A percentile compares a stretch with the other conserved stretches of the same genome.
These are phyloP conservation scores for Microsporum canis DNA, from an alignment of 2,329 filamentous ascomycete species.

Conservation along the genomic window DNA sequence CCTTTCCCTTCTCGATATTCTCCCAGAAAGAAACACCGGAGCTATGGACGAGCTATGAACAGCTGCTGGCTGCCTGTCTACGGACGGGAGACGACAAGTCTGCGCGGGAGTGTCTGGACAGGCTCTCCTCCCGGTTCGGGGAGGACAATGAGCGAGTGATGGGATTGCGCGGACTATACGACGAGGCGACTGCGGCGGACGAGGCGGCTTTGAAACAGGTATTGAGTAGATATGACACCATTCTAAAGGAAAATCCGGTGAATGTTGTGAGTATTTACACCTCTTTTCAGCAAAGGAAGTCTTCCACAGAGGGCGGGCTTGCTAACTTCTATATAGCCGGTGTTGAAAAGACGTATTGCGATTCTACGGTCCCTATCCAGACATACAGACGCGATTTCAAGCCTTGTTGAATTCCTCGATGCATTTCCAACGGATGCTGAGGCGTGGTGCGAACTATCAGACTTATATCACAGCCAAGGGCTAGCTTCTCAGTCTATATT, in stretches of 20 bases:
- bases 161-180: slow-evolving; percentile 68
- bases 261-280: slow-evolving; percentile 52
- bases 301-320: not conserved
- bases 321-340: slow-evolving; percentile 44
- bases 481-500: slow-evolving; percentile 75
- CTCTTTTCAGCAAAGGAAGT: not conserved
- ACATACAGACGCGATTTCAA: slow-evolving; percentile 59
- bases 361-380: slow-evolving; percentile 64
- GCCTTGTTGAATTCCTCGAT: slow-evolving; percentile 64
- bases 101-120: slow-evolving; percentile 63
- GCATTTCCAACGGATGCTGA: slow-evolving; percentile 82
- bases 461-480: slow-evolving; percentile 71
- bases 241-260: slow-evolving; percentile 60
- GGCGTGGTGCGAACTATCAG: slow-evolving; percentile 82
- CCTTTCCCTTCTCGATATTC: slow-evolving; percentile 43
- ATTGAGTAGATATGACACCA: slow-evolving; percentile 64
- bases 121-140: slow-evolving; percentile 70
- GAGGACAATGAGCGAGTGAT: slow-evolving; percentile 73
- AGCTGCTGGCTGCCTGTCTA: slow-evolving; percentile 71
- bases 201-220: slow-evolving; percentile 55
- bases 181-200: slow-evolving; percentile 67
- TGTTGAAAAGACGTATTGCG: slow-evolving; percentile 73
- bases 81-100: slow-evolving; percentile 71
- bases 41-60: slow-evolving; percentile 76
- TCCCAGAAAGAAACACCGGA: slow-evolving; percentile 57